Conservation (phyloP, 352 stramenopile species). For the Globisporangium yorkense region DNA sequence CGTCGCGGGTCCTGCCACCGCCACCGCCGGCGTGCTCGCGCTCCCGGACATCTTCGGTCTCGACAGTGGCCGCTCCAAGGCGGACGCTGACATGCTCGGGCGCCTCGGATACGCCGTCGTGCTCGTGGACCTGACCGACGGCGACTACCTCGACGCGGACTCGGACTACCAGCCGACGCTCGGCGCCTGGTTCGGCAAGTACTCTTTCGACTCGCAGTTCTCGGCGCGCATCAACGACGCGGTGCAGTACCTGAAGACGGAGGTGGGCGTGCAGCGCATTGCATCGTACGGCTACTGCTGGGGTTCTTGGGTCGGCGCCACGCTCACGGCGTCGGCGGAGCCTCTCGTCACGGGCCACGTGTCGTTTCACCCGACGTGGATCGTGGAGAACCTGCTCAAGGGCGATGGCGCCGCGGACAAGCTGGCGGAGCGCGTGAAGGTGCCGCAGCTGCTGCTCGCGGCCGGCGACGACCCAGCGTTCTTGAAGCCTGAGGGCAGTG, state of each 20-base stretch:
- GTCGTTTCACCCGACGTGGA: slow-evolving; percentile 80
- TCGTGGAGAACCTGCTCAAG: slow-evolving; percentile 71
- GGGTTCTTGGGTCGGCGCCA: slow-evolving; percentile 70
- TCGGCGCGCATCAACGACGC: slow-evolving; percentile 60
- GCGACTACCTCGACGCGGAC: slow-evolving; percentile 49
- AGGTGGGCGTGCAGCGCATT: slow-evolving; percentile 51
- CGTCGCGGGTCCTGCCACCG: slow-evolving; percentile 52
- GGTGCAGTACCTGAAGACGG: slow-evolving; percentile 60
- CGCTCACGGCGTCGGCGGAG: slow-evolving; percentile 32
- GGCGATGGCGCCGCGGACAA: slow-evolving; percentile 64
- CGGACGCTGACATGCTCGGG: slow-evolving; percentile 62
- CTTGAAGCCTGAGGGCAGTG: slow-evolving; percentile 55
- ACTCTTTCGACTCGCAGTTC: slow-evolving; percentile 47
- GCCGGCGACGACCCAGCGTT: slow-evolving; percentile 69
- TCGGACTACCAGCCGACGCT: slow-evolving; percentile 25
- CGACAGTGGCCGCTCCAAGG: slow-evolving; percentile 78
- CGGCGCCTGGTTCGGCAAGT: slow-evolving; percentile 61
- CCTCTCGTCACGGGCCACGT: slow-evolving; percentile 56
- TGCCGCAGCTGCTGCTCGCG: slow-evolving; percentile 63
- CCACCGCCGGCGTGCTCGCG: slow-evolving; percentile 62
- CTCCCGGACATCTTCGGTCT: slow-evolving; percentile 76
- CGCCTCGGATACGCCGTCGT: slow-evolving; percentile 74
- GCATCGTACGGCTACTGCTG: slow-evolving; percentile 83
- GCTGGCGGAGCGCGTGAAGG: slow-evolving; percentile 62
- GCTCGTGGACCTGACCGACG: slow-evolving; percentile 56